Evolutionary conservation across 1,284 basidiomycete genomes (phyloP).

Genomic region (Trametes sp.): DNA sequence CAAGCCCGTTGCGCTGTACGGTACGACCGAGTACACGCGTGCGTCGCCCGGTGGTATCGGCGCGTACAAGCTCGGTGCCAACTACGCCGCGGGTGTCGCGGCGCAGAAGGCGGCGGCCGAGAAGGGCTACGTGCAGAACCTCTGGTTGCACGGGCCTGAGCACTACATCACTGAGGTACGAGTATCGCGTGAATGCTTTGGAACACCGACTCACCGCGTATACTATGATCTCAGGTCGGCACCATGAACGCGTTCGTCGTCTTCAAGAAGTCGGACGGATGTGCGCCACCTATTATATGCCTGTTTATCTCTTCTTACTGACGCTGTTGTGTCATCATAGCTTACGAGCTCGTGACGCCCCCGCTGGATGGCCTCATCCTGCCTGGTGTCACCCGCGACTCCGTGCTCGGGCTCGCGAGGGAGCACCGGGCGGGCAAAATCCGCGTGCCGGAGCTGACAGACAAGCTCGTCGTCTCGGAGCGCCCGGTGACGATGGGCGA

Average conservation of each 20-base stretch:
- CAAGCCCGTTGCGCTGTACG: constrained; percentile 94
- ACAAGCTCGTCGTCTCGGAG: constrained; percentile 81
- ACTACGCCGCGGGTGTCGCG: constrained; percentile 91
- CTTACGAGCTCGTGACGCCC: constrained; percentile 86
- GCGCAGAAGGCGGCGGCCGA: constrained; percentile 88
- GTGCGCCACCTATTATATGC: constrained; percentile 46
- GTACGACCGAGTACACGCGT: constrained; percentile 90
- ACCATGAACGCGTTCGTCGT: constrained; percentile 98
- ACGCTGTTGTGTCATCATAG: constrained; percentile 42
- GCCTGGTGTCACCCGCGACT: constrained; percentile 95
- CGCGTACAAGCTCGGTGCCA: constrained; percentile 90
- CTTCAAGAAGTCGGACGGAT: constrained; percentile 78
- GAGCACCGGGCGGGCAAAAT: constrained; percentile 72
- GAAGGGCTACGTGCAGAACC: constrained; percentile 91
- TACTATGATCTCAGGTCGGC: constrained; percentile 60
- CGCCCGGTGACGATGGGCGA: constrained; percentile 91
- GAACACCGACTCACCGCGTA: no score
- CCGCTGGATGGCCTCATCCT: constrained; percentile 96
- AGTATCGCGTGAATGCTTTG: background rate
- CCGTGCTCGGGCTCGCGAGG: constrained; percentile 84
- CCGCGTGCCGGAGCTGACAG: constrained; percentile 67
- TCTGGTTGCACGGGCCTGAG: constrained; percentile 92
- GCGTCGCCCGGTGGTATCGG: constrained; percentile 93
- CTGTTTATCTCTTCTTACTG: background rate
- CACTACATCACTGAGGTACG: constrained; percentile 79